Percentiles rank a stretch among this genome's conserved stretches.
These are phyloP conservation scores for Sporothrix brunneoviolacea DNA, from an alignment of 2,329 filamentous ascomycete genomes.

Conservation along the genomic window DNA sequence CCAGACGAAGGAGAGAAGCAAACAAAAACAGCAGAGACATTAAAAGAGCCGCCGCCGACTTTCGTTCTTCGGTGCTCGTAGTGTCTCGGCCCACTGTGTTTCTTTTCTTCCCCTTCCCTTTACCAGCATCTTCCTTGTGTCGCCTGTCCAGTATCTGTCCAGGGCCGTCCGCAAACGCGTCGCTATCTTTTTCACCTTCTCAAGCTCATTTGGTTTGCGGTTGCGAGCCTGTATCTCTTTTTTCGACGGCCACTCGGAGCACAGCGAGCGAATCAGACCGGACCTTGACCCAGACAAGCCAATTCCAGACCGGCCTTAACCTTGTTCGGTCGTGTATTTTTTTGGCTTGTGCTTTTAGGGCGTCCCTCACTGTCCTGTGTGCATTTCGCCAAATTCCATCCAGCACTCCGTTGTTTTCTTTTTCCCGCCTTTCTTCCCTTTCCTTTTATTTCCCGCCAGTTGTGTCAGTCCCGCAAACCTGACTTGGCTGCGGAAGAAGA, in stretches of 20 bases:
- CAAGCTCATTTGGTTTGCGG: too few relatives aligned
- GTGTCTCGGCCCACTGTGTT: constrained; percentile 9
- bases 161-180: not conserved
- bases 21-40: not conserved
- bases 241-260: not conserved
- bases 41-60: not conserved
- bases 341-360: constrained; percentile 1
- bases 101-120: not conserved
- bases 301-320: constrained; percentile 12
- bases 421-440: not conserved
- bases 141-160: not conserved
- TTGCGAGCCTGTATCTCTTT: not conserved
- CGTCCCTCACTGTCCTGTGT: not conserved
- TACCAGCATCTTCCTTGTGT: too few relatives aligned
- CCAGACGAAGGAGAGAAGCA: not conserved
- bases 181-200: too few relatives aligned
- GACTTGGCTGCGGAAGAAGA: not conserved
- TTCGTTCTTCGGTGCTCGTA: not conserved
- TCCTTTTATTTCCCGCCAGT: not conserved
- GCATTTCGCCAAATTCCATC: constrained; percentile 1
- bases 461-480: not conserved
- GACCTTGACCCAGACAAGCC: constrained; percentile 7
- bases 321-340: constrained; percentile 11
- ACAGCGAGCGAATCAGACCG: constrained; percentile 5
- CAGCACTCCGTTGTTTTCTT: not conserved